These are phyloP conservation scores for Leptodermis oblonga DNA, from an alignment of 257 asterid species.

Conservation along the genomic window DNA sequence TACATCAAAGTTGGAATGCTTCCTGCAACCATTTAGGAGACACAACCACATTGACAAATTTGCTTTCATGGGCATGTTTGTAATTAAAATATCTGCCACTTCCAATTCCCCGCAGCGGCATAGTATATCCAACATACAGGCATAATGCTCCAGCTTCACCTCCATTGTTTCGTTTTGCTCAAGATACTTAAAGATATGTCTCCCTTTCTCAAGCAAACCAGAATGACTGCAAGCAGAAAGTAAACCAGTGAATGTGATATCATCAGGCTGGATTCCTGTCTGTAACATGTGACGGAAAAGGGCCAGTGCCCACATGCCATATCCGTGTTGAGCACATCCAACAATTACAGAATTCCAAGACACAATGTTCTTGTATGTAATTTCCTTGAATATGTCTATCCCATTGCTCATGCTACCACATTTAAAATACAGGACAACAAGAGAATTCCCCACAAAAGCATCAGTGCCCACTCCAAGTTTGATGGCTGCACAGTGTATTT, in stretches of 20 bases:
- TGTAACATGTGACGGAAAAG: conserved; percentile 63
- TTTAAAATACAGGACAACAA: conserved; percentile 54
- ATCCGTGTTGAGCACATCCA: conserved; percentile 86
- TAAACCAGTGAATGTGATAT: conserved; percentile 77
- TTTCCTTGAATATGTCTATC: conserved; percentile 39
- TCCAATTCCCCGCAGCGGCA: conserved; percentile 62
- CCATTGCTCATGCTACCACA: conserved; percentile 66
- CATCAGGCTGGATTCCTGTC: conserved; percentile 55
- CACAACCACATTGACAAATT: conserved; percentile 63
- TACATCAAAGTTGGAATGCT: conserved; percentile 39
- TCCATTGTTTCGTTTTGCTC: conserved; percentile 14
- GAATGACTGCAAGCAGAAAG: conserved; percentile 89
- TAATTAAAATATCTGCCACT: conserved; percentile 61
- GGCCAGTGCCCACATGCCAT: conserved; percentile 57
- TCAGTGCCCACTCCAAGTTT: conserved; percentile 65
- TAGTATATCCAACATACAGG: conserved; percentile 74
- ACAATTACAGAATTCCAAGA: conserved; percentile 84
- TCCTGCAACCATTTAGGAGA: conserved; percentile 71
- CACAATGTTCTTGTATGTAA: conserved; percentile 54
- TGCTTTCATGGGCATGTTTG: conserved; percentile 54
- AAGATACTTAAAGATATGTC: conserved; percentile 42
- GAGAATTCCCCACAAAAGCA: conserved; percentile 74
- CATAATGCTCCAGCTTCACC: conserved; percentile 70
- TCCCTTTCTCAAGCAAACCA: conserved; percentile 70
- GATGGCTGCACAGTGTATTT: conserved; percentile 51